A percentile compares a stretch with the other conserved stretches of the same genome.
phyloP scores from a whole-genome alignment of 2,329 filamentous ascomycete genomes.

The Lachnellula willkommii region DNA sequence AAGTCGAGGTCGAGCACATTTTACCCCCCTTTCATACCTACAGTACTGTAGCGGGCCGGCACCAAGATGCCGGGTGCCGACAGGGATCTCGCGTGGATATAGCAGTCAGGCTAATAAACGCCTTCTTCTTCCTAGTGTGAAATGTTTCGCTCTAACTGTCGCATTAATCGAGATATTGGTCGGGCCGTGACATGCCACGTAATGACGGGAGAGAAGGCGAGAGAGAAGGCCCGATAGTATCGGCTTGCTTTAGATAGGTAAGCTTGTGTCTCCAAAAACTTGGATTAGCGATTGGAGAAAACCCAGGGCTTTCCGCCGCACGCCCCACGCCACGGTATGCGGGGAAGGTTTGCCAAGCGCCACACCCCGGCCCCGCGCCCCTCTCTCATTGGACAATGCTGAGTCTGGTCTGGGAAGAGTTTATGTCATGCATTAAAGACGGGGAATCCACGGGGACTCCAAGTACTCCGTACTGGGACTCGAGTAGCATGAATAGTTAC shows the following conservation, averaged over 20 bases:
- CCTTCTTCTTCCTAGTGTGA: background rate
- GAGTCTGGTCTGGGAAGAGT: background rate
- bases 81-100: background rate
- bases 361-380: background rate
- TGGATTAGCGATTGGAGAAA: background rate
- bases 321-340: background rate
- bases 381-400: background rate
- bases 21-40: no score
- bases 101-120: background rate
- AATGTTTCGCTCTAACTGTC: background rate
- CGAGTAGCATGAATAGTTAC: background rate
- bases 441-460: background rate
- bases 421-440: background rate
- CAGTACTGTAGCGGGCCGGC: background rate
- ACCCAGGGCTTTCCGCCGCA: background rate
- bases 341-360: background rate
- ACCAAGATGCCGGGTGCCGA: background rate
- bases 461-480: no score
- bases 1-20: no score
- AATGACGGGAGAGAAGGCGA: background rate
- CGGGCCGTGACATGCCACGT: conserved; percentile 24
- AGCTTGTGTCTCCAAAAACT: background rate
- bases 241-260: background rate
- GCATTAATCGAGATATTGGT: background rate
- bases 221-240: background rate